phyloP scores from a whole-genome alignment of 1,284 basidiomycete genomes.

The Sphagnurus paluster region DNA sequence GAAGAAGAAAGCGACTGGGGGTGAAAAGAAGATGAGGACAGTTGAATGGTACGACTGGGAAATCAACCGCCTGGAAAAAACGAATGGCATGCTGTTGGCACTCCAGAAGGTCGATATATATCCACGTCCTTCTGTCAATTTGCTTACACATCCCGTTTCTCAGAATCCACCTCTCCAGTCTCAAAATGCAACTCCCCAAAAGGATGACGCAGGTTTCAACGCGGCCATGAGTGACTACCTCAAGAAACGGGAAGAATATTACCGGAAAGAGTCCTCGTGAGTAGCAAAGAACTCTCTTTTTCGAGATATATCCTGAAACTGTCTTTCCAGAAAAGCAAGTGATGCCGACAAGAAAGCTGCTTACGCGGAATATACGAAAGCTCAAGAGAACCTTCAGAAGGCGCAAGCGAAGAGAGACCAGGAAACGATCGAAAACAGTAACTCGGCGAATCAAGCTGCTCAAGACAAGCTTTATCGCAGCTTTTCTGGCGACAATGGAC shows the following conservation, averaged over 20 bases:
- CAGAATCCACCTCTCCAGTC: too few relatives aligned
- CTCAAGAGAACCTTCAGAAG: too few relatives aligned
- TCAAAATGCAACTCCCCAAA: too few relatives aligned
- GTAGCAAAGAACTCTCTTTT: neutral
- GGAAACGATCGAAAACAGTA: neutral
- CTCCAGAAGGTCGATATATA: neutral
- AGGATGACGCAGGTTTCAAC: neutral
- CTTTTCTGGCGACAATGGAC: neutral
- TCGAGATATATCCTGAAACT: too few relatives aligned
- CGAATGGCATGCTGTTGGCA: slow-evolving; percentile 4
- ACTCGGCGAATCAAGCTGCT: neutral
- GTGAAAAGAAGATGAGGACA: slow-evolving; percentile 1
- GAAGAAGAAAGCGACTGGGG: slow-evolving; percentile 2
- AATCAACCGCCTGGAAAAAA: slow-evolving; percentile 2
- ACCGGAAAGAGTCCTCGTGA: neutral
- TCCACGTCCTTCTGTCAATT: neutral
- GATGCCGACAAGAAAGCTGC: neutral
- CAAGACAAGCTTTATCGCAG: slow-evolving; percentile 6
- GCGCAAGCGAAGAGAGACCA: neutral
- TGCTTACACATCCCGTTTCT: too few relatives aligned
- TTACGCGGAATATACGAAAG: too few relatives aligned
- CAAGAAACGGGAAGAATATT: neutral
- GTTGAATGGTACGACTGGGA: slow-evolving; percentile 8
- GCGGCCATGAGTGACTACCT: neutral
- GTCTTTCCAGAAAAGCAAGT: too few relatives aligned